phyloP scores from a whole-genome alignment of 768 basidiomycete species.

The Pholiota conissans region DNA sequence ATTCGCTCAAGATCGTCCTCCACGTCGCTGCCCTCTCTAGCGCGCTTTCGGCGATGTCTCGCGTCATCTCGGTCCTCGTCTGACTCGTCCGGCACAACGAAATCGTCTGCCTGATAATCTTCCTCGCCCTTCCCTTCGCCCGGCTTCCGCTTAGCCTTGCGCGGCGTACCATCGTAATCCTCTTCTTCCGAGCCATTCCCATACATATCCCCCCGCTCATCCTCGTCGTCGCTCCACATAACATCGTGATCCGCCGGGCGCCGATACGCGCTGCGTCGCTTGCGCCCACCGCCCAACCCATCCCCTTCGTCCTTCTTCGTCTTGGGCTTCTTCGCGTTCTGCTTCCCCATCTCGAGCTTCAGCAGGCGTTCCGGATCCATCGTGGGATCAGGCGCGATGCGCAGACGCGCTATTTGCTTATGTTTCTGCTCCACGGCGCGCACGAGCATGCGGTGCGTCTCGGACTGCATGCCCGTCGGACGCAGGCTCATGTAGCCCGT shows the following conservation, averaged over 20 bases:
- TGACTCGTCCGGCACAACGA: constrained; percentile 75
- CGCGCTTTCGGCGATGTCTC: constrained; percentile 29
- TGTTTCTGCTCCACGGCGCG: constrained; percentile 85
- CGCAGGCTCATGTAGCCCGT: constrained; percentile 83
- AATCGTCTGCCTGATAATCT: constrained; percentile 83
- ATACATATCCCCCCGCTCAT: constrained; percentile 45
- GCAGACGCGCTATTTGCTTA: constrained; percentile 75
- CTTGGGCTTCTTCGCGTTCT: constrained; percentile 63
- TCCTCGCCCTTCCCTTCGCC: constrained; percentile 55
- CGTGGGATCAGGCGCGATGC: constrained; percentile 77
- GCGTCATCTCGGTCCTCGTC: constrained; percentile 60
- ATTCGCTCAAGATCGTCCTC: constrained; percentile 71
- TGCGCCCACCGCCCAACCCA: constrained; percentile 46
- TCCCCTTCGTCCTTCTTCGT: constrained; percentile 52
- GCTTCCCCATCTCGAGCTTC: constrained; percentile 65
- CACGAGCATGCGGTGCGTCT: constrained; percentile 87
- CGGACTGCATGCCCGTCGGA: constrained; percentile 88
- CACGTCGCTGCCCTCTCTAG: constrained; percentile 33
- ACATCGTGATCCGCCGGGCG: constrained; percentile 41
- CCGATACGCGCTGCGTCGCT: constrained; percentile 44
- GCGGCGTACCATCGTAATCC: constrained; percentile 42
- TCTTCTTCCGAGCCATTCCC: constrained; percentile 63
- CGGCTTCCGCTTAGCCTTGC: constrained; percentile 46
- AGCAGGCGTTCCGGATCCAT: constrained; percentile 78
- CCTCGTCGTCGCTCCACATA: constrained; percentile 68